These are phyloP conservation scores for Penicillium egyptiacum DNA, from an alignment of 495 filamentous ascomycete genomes.

Conservation along the genomic window DNA sequence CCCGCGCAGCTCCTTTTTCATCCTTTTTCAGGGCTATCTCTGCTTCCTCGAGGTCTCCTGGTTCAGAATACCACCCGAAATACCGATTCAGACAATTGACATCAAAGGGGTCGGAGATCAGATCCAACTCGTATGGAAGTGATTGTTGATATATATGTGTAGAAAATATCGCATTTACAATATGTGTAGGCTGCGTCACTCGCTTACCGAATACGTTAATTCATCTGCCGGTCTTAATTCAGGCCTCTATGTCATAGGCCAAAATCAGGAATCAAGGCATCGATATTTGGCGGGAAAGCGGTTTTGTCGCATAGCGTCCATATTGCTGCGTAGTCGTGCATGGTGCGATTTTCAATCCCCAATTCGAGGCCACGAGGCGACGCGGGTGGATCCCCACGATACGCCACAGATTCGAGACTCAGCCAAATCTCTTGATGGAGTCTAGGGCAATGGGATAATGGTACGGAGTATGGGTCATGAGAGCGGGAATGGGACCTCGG, in stretches of 20 bases:
- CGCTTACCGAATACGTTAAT: too few species aligned
- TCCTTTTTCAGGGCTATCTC: constrained; percentile 4
- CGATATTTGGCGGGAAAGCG: too few species aligned
- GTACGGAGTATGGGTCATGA: not conserved
- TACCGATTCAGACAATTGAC: constrained; percentile 6
- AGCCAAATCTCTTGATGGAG: too few species aligned
- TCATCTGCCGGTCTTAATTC: too few species aligned
- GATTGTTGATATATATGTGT: too few species aligned
- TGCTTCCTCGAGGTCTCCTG: constrained; percentile 4
- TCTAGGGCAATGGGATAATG: not conserved
- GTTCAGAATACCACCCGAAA: constrained; percentile 11
- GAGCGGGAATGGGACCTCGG: not conserved
- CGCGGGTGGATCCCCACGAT: constrained; percentile 2
- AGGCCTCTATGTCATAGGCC: too few species aligned
- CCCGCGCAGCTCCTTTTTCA: constrained; percentile 2
- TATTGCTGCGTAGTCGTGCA: too few species aligned
- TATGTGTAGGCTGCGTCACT: too few species aligned
- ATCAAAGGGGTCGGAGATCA: constrained; percentile 6
- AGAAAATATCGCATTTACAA: too few species aligned
- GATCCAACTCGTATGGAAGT: not conserved
- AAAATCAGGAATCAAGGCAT: too few species aligned
- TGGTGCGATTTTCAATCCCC: not conserved
- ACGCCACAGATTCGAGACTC: not conserved
- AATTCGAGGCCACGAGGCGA: not conserved
- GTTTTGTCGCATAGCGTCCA: too few species aligned